phyloP scores from a whole-genome alignment of 2,329 filamentous ascomycete genomes.

The Fusarium annulatum region DNA sequence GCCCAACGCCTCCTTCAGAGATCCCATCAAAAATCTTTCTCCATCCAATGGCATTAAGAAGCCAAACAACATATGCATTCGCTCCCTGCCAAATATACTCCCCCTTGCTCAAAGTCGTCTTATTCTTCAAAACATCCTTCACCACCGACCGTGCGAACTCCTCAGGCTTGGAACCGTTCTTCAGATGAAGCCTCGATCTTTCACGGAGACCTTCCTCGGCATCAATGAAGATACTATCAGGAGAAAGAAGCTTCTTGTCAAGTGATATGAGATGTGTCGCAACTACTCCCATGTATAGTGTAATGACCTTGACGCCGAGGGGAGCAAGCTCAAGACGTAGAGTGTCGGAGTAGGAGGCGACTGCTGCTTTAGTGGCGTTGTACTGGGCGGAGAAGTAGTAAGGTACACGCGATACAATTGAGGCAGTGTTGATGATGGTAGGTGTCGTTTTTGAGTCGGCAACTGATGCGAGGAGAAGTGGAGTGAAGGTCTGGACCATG shows the following conservation, averaged over 20 bases:
- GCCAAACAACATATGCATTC: conserved; percentile 10
- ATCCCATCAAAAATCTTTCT: background rate
- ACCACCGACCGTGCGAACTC: conserved; percentile 16
- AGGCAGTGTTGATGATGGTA: conserved; percentile 6
- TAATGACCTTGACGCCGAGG: conserved; percentile 10
- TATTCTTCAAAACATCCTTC: background rate
- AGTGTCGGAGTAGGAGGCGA: conserved; percentile 13
- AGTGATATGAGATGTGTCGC: background rate
- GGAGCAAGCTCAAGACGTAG: conserved; percentile 5
- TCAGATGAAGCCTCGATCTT: background rate
- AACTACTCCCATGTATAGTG: conserved; percentile 13
- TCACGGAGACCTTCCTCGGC: background rate
- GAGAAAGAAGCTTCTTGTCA: background rate
- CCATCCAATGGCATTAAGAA: conserved; percentile 9
- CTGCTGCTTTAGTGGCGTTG: conserved; percentile 25
- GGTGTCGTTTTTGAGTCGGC: background rate
- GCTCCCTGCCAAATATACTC: background rate
- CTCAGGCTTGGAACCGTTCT: background rate
- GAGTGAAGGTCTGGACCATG: conserved; percentile 9
- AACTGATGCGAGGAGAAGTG: background rate
- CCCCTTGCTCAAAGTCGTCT: background rate
- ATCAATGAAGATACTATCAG: background rate
- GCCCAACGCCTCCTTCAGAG: rapidly evolving
- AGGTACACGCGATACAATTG: background rate
- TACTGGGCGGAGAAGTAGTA: conserved; percentile 5